Conservation (phyloP, 768 basidiomycete genomes). For the Suillus ampliporus region DNA sequence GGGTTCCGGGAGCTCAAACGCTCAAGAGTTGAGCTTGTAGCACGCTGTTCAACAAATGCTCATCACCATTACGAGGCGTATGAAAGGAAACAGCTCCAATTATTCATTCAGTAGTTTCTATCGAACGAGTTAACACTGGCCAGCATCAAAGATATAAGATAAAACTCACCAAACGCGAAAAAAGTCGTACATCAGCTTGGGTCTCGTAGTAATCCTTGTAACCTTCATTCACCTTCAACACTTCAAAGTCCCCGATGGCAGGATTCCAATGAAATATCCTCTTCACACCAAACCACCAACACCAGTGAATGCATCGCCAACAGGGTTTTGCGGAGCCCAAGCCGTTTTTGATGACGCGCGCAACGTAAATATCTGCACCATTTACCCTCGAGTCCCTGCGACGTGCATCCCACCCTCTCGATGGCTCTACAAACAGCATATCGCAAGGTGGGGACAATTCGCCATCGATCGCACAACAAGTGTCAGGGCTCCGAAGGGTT, state of each 20-base stretch:
- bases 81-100: not conserved
- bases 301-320: conserved; percentile 63
- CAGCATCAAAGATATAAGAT: not conserved
- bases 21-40: not conserved
- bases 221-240: conserved; percentile 52
- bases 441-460: conserved; percentile 8
- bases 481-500: not conserved
- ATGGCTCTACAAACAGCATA: conserved; percentile 9
- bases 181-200: conserved; percentile 48
- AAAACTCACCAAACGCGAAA: conserved; percentile 49
- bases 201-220: conserved; percentile 50
- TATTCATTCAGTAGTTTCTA: conserved; percentile 5
- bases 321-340: conserved; percentile 58
- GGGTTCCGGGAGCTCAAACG: not conserved
- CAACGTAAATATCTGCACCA: conserved; percentile 62
- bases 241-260: conserved; percentile 40
- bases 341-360: conserved; percentile 53
- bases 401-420: conserved; percentile 39
- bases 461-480: not conserved
- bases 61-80: not conserved
- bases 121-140: not conserved
- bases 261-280: conserved; percentile 60
- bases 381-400: conserved; percentile 49
- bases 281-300: conserved; percentile 60
- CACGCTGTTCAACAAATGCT: not conserved